Conservation (phyloP, 208 protist genomes). For the Wallacemonas sp. region DNA sequence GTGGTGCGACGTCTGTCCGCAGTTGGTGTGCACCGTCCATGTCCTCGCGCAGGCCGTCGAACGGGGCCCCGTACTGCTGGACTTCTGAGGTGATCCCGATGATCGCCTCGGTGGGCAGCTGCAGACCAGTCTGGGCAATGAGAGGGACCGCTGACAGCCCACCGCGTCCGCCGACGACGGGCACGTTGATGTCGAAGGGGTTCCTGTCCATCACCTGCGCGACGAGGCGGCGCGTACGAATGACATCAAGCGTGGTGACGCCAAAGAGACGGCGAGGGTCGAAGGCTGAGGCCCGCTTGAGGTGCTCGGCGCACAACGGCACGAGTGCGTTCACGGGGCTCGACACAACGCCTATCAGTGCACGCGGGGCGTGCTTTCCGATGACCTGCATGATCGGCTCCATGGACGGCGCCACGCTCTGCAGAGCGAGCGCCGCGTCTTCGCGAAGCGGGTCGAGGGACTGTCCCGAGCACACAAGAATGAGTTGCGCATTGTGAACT, state of each 20-base stretch:
- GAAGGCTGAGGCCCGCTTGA: constrained; percentile 68
- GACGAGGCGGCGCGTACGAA: constrained; percentile 66
- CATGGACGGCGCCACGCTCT: constrained; percentile 73
- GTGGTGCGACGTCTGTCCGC: constrained; percentile 23
- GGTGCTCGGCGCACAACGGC: constrained; percentile 88
- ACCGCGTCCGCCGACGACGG: constrained; percentile 94
- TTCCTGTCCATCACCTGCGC: constrained; percentile 60
- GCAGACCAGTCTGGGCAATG: constrained; percentile 79
- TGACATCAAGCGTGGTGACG: constrained; percentile 92
- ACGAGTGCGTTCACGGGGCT: constrained; percentile 94
- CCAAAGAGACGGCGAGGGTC: constrained; percentile 89
- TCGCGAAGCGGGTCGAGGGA: constrained; percentile 89
- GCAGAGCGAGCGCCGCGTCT: constrained; percentile 88
- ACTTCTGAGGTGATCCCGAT: constrained; percentile 42
- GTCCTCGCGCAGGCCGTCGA: constrained; percentile 9
- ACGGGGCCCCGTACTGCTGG: constrained; percentile 55
- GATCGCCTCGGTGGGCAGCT: constrained; percentile 49
- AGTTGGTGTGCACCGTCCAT: constrained; percentile 7
- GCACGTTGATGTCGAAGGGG: constrained; percentile 78
- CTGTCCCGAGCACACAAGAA: constrained; percentile 89
- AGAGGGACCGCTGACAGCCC: constrained; percentile 91
- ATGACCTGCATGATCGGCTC: constrained; percentile 66
- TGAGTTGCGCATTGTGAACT: constrained; percentile 74
- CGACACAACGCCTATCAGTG: constrained; percentile 83
- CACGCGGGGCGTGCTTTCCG: constrained; percentile 68